Base-by-base conservation (phyloP, 2,329 filamentous ascomycete species). In the Juglanconis sp. region DNA sequence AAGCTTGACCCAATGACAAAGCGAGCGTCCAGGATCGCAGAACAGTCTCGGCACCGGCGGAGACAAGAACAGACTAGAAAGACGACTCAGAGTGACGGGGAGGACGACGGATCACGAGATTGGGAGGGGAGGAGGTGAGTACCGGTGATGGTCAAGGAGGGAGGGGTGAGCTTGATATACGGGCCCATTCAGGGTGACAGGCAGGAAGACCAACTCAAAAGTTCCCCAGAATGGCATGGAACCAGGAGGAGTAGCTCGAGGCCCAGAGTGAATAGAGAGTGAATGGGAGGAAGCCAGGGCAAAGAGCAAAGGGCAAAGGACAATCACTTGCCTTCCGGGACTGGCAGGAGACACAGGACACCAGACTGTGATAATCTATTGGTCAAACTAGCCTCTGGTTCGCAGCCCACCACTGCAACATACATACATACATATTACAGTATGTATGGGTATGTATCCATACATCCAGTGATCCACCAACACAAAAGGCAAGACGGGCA, bases 141-240 rank as follows among this genome's bases (percentile, higher is more conserved):
- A 31, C n/a, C 42, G 40, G 57, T 47, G 50, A 17, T 17, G 47
- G 57, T 34, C 31, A 40, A 36, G 31, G 49, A 35, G 40, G 56
- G 35, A 24, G 49, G 32, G 56, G 46, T 36, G n/a, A 46, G 47
- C 44, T 50, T 62, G 60, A 62, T 62, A 62, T 62, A 55, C 53
- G 44, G 44, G 42, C 8, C 24, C 15, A n/a, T 13, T 13, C 17
- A 53, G 38, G 52, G 51, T 30, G 34, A 53, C 52, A 44, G 38
- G 17, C 44, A n/a, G 54, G 46, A 24, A 9, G n/a, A 42, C 34
- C 36, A 57, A 32, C 36, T 42, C 38, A 38, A n/a, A n/a, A 35
- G 51, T 57, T 57, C 55, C 47, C 55, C 47, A 51, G 55, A 51
- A 42, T 51, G 55, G 55, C 48, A 53, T 44, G 52, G 10, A n/a